Conservation (phyloP, 805 yeast genomes). For the Wickerhamiella bombiphila region DNA sequence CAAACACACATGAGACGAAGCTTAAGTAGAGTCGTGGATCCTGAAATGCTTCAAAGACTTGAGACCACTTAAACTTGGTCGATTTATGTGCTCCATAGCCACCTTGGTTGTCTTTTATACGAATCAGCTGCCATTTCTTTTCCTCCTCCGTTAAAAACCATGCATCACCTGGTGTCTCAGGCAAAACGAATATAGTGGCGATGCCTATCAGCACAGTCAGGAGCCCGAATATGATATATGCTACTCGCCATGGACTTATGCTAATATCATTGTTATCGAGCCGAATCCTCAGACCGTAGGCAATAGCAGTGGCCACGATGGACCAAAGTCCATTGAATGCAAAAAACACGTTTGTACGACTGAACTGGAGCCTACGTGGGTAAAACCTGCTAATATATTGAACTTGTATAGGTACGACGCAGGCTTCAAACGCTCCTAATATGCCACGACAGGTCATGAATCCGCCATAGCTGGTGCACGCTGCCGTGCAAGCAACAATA, state of each 20-base stretch:
- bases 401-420: slow-evolving; percentile 34
- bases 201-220: slow-evolving; percentile 31
- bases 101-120: slow-evolving; percentile 39
- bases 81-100: slow-evolving; percentile 40
- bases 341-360: slow-evolving; percentile 30
- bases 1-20: slow-evolving; percentile 28
- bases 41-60: slow-evolving; percentile 34
- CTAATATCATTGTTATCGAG: background rate
- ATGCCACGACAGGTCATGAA: slow-evolving; percentile 34
- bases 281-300: slow-evolving; percentile 12
- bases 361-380: slow-evolving; percentile 33
- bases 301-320: slow-evolving; percentile 20
- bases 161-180: slow-evolving; percentile 38
- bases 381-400: slow-evolving; percentile 46
- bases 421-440: slow-evolving; percentile 38
- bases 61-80: slow-evolving; percentile 40
- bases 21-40: slow-evolving; percentile 39
- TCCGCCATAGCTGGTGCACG: slow-evolving; percentile 34
- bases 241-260: slow-evolving; percentile 35
- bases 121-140: slow-evolving; percentile 33
- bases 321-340: slow-evolving; percentile 32
- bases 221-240: slow-evolving; percentile 43
- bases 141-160: slow-evolving; percentile 35
- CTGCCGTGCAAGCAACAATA: slow-evolving; percentile 33
- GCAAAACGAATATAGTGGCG: slow-evolving; percentile 24